Base-by-base conservation (phyloP, 2,329 filamentous ascomycete genomes). In the Myrmaecium sp. region DNA sequence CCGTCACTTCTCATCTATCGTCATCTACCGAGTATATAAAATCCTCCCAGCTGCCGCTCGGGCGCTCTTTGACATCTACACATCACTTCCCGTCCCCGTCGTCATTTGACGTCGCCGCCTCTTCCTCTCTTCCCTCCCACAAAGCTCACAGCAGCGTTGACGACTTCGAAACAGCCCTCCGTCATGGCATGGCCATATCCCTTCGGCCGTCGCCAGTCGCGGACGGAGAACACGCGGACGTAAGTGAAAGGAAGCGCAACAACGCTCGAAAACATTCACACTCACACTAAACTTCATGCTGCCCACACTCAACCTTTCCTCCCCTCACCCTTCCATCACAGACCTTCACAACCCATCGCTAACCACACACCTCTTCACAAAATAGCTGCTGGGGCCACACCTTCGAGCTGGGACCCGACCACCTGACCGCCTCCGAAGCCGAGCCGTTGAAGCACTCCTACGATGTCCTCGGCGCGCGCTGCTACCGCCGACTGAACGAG, bases 351-450 rank as follows among this genome's bases (percentile, higher is more conserved):
- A 21, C 13, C 9, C 6, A 14, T 14, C 17, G n/a, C 5, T 9
- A 26, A n/a, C 5, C 17, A 5, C 9, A 12, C 9, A 7, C 6
- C 15, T 23, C 20, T 20, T 20, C 11, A 11, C 8, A 20, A 20
- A 14, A 21, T 32, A 62, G 58, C 14, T 50, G 47, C 35, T 82
- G 73, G 69, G 74, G 67, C 12, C 66, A 79, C 41, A 64, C 60
- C 5, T 83, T 84, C 43, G 64, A 72, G 38, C 74, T 75, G 61
- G 78, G 75, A 1, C 46, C 62, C 5, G 49, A 70, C 3, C 79
- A 86, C 45, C 52, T 68, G 11, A 67, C 65, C 2, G 49, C 57
- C 5, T 62, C 73, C 29, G 55, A 80, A 39, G 52, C 74, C 20
- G 49, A 64, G 28, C 66, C 64, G 3, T 43, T 77, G 36, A 73